These are phyloP conservation scores for Zancudomyces culisetae DNA, from an alignment of 371 early-diverging fungal species.

Conservation along the genomic window DNA sequence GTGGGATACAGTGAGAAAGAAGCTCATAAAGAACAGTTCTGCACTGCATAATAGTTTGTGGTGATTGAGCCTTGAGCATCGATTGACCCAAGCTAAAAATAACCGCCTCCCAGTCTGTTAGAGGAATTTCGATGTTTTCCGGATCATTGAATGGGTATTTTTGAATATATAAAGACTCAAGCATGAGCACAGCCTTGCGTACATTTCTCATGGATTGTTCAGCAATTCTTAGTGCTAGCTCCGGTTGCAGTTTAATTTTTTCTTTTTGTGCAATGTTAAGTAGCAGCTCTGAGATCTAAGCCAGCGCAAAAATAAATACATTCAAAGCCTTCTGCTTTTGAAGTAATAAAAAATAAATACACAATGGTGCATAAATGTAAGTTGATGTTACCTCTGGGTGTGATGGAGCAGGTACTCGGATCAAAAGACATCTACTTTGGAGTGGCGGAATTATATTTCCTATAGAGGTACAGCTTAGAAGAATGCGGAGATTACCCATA, in stretches of 20 bases:
- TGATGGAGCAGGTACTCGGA: conserved; percentile 76
- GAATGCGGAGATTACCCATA: conserved; percentile 77
- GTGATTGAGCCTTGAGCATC: conserved; percentile 56
- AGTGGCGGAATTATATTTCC: conserved; percentile 92
- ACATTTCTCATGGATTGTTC: conserved; percentile 63
- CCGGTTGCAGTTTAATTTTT: conserved; percentile 40
- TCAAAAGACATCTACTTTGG: conserved; percentile 80
- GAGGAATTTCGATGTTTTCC: conserved; percentile 29
- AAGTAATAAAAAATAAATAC: neutral
- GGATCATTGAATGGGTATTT: conserved; percentile 42
- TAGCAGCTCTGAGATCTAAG: neutral
- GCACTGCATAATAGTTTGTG: conserved; percentile 45
- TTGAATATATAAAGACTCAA: conserved; percentile 71
- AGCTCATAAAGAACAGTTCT: conserved; percentile 73
- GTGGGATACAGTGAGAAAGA: conserved; percentile 73
- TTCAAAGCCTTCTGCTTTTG: neutral
- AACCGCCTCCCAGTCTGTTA: conserved; percentile 81
- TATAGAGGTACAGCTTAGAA: conserved; percentile 80
- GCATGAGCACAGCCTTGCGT: conserved; percentile 69
- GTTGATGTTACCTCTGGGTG: conserved; percentile 35
- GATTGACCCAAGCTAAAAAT: conserved; percentile 43
- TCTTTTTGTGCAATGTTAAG: conserved; percentile 51
- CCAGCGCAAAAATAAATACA: neutral
- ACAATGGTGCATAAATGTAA: neutral
- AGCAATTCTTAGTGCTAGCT: conserved; percentile 45